Percentiles rank a stretch among this genome's conserved stretches.
Conservation (phyloP, 192 early-diverging fungal genomes). For the Coemansia sp. region DNA sequence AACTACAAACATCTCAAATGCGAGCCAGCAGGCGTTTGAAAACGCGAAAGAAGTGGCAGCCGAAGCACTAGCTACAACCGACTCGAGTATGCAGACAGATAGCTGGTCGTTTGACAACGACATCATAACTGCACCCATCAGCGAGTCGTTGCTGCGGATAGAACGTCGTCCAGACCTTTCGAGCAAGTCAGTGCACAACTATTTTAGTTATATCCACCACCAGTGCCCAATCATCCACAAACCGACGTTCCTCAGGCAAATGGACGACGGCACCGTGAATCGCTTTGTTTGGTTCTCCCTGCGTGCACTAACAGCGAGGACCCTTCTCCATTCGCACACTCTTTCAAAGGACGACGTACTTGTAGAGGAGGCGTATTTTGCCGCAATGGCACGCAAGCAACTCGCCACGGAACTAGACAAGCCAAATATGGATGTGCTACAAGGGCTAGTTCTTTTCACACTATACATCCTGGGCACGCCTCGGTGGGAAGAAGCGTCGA, state of each 20-base stretch:
- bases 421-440: constrained; percentile 40
- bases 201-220: constrained; percentile 53
- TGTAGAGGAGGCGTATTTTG: constrained; percentile 45
- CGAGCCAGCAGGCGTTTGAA: constrained; percentile 22
- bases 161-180: constrained; percentile 37
- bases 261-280: constrained; percentile 41
- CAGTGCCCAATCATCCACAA: constrained; percentile 55
- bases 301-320: constrained; percentile 43
- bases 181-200: constrained; percentile 35
- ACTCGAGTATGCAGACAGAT: background rate
- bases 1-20: constrained; percentile 24
- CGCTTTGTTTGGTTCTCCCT: constrained; percentile 51
- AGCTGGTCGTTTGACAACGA: background rate
- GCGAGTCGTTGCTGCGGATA: constrained; percentile 29
- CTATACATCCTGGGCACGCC: constrained; percentile 45
- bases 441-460: constrained; percentile 45
- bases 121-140: constrained; percentile 12
- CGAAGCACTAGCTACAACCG: constrained; percentile 10
- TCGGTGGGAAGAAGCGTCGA: constrained; percentile 50
- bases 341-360: constrained; percentile 34
- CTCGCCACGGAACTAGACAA: constrained; percentile 27
- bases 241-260: constrained; percentile 44
- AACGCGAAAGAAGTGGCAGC: constrained; percentile 26
- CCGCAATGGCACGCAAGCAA: constrained; percentile 21
- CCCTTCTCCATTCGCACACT: constrained; percentile 26